Evolutionary conservation across 164 flowering plant genomes (phyloP).

Genomic region (Magnolia officinalis): DNA sequence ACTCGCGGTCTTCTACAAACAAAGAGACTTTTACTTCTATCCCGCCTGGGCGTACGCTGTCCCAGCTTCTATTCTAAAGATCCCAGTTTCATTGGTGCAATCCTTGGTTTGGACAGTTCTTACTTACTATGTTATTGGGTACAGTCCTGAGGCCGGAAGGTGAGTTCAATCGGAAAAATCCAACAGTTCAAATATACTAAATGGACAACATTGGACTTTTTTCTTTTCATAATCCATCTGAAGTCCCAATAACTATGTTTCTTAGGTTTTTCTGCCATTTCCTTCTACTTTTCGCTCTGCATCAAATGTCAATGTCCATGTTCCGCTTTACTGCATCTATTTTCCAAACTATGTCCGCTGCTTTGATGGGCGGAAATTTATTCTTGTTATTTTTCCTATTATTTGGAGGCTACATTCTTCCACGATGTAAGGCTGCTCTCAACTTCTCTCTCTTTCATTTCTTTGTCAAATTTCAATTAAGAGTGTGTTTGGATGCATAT

Average conservation of each 20-base stretch:
- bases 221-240: too few relatives aligned
- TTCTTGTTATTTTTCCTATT: constrained; percentile 16
- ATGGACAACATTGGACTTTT: background rate
- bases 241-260: background rate
- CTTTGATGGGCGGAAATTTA: constrained; percentile 16
- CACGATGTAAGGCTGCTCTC: constrained; percentile 35
- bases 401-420: constrained; percentile 62
- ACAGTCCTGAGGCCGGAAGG: constrained; percentile 53
- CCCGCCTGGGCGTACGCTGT: constrained; percentile 59
- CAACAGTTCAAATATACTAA: background rate
- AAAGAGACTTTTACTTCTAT: constrained; percentile 44
- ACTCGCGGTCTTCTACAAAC: constrained; percentile 52
- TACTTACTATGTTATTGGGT: constrained; percentile 64
- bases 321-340: constrained; percentile 63
- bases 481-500: too few relatives aligned
- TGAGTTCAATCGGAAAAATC: constrained; percentile 6
- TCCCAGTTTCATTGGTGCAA: constrained; percentile 58
- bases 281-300: constrained; percentile 50
- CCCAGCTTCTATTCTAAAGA: constrained; percentile 43
- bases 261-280: constrained; percentile 61
- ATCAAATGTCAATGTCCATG: constrained; percentile 46
- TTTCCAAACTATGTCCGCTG: constrained; percentile 39
- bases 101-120: constrained; percentile 51
- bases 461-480: too few relatives aligned
- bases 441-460: background rate